Base-by-base conservation (phyloP, 208 protist species). In the Phytomonas sp. region DNA sequence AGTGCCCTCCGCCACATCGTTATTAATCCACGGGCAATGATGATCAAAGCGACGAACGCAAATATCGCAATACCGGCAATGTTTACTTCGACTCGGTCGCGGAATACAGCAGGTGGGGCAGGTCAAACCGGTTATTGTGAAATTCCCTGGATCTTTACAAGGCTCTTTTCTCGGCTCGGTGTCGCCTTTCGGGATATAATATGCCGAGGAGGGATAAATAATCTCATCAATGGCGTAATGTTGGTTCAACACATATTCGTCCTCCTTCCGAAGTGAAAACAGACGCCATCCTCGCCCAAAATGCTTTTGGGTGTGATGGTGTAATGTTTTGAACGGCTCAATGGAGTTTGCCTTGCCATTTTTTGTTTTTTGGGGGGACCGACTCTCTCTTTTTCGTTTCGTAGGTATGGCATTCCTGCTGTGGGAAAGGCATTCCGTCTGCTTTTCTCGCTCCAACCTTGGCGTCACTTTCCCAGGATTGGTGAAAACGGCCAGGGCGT, bases 21-120 rank as follows among this genome's bases (percentile, higher is more conserved):
- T 98, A 86, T 98, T 98, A 30, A 99, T 92, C 97, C 97, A 99
- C 30, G 87, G 88, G 79, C 97, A 99, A 80, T 98, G 95, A 74
- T 99, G 97, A 74, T 99, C 97, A 75, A 91, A 98, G 66, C 92
- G 91, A 34, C 95, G 86, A 26, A 99, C 94, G 82, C 97, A 99
- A 37, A 68, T 66, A 37, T 93, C 72, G 75, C 94, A 98, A 42
- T 97, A 37, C 5, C 81, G 60, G 75, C 97, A 98, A 80, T 99
- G 97, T 77, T 98, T 97, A 36, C 95, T 95, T 36, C 97, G 89
- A 32, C 89, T 81, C 11, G 97, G 97, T 33, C 88, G 94, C 1
- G 76, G 69, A 1, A 94, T 68, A 66, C 76, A 64, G 77, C 89
- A 97, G 16, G 89, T 92, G 29, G 29, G 60, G 80, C 92, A 97